Conservation (phyloP, 2,329 filamentous ascomycete genomes). For the Fusarium virguliforme region DNA sequence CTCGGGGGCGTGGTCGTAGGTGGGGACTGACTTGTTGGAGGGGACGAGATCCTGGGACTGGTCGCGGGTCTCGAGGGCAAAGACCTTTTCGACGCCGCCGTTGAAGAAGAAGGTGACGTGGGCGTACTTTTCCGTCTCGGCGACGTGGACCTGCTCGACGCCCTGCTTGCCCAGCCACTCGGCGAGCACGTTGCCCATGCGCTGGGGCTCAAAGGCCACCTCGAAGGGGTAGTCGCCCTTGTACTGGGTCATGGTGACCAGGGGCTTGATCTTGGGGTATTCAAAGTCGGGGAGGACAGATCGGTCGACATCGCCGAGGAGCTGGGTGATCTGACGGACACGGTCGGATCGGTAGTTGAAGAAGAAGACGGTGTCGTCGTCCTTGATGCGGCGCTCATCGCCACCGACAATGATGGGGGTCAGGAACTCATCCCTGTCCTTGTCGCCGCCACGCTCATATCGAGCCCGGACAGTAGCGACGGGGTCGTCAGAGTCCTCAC, state of each 20-base stretch:
- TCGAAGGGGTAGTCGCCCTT: conserved; percentile 95
- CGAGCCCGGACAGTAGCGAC: conserved; percentile 89
- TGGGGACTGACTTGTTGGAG: conserved; percentile 90
- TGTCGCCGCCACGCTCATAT: conserved; percentile 78
- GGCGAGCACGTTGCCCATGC: conserved; percentile 98
- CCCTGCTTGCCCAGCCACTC: conserved; percentile 95
- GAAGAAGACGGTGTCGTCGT: conserved; percentile 97
- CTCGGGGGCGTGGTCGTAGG: conserved; percentile 94
- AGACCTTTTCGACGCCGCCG: conserved; percentile 96
- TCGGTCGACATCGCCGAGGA: conserved; percentile 92
- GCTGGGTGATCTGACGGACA: conserved; percentile 94
- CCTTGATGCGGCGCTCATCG: conserved; percentile 87
- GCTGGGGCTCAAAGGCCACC: conserved; percentile 92
- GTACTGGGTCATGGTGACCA: conserved; percentile 99
- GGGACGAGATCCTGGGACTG: conserved; percentile 84
- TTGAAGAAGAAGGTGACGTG: conserved; percentile 99
- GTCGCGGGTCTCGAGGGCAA: conserved; percentile 91
- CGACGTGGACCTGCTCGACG: conserved; percentile 94
- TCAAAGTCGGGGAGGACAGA: conserved; percentile 92
- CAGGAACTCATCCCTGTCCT: conserved; percentile 96
- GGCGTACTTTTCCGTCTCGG: conserved; percentile 99
- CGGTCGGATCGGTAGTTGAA: conserved; percentile 99
- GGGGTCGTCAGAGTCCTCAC: conserved; percentile 87
- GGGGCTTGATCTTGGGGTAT: conserved; percentile 86
- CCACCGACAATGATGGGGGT: conserved; percentile 97